Conservation (phyloP, 164 flowering plant genomes). For the Macadamia integrifolia region DNA sequence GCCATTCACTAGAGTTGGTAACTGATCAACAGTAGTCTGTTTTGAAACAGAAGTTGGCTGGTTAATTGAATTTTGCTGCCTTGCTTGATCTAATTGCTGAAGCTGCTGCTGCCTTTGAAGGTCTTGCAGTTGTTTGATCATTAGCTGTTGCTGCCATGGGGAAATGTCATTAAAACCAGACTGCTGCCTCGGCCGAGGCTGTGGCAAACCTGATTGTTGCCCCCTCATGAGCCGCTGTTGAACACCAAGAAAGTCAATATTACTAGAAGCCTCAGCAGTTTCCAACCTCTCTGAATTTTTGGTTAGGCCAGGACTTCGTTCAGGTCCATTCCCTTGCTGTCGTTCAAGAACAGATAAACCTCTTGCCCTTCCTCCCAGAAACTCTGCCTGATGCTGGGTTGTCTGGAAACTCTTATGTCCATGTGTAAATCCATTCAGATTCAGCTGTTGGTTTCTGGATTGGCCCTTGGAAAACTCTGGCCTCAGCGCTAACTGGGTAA, state of each 20-base stretch:
- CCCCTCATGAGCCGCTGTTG: conserved; percentile 26
- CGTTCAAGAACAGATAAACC: conserved; percentile 32
- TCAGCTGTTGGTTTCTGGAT: conserved; percentile 27
- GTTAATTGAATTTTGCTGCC: conserved; percentile 37
- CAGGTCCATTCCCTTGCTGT: conserved; percentile 35
- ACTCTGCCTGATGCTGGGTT: conserved; percentile 36
- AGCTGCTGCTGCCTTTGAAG: conserved; percentile 63
- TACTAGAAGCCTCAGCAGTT: conserved; percentile 25
- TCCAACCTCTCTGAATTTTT: conserved; percentile 24
- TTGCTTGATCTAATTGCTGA: conserved; percentile 44
- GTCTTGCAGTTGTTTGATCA: conserved; percentile 65
- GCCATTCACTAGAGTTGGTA: conserved; percentile 36
- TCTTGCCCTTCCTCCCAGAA: conserved; percentile 35
- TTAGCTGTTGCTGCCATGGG: conserved; percentile 53
- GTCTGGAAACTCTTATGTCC: conserved; percentile 32
- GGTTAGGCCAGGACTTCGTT: conserved; percentile 18
- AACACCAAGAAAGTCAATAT: conserved; percentile 28
- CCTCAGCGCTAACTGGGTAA: conserved; percentile 28
- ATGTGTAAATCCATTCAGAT: conserved; percentile 41
- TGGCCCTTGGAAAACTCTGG: conserved; percentile 32
- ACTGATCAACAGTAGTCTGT: conserved; percentile 40
- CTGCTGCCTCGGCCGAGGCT: conserved; percentile 37
- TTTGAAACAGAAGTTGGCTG: conserved; percentile 32
- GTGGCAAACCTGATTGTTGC: conserved; percentile 37
- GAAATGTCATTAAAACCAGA: conserved; percentile 45